Evolutionary conservation across 1,139 yeast species (phyloP), one percentile per base, ranked within the genome.

Genomic region (Nakaseomyces uthaithaninus): DNA sequence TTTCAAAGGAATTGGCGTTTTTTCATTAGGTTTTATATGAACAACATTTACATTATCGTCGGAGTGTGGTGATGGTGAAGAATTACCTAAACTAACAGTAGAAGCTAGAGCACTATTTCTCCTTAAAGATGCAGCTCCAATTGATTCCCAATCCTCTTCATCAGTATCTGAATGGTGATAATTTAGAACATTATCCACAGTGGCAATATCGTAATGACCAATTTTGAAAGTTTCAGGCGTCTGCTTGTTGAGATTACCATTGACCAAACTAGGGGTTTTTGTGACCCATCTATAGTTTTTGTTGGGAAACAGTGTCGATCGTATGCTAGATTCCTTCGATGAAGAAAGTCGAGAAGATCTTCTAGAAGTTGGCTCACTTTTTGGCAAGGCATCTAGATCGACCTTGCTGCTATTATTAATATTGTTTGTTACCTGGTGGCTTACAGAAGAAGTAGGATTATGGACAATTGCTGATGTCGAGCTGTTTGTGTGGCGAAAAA

Each of bases 71-170:
- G 37, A 28, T 36, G 40, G 39, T 33, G 38, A 30, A 34, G 30
- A 36, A 39, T 35, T 20, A 17, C 15, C 31, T 15, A 26, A 27
- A 10, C 28, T 27, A 15, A 43, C 40, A 24, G 42, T 15, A 9
- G 30, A 34, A 11, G 49, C 38, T 17, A 52, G 28, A n/a, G 41
- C 39, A 15, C 55, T 49, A 17, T 57, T 60, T 30, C 63, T 68
- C 37, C 81, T 62, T 40, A 80, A 60, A 35, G 71, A 64, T 36
- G 71, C 80, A 0, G 95, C 86, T 1, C 95, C 96, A 41, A 87
- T 80, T 0, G 86, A 67, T 47, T 79, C 84, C 97, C 97, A 87
- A 62, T 87, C 96, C 60, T 87, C 97, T 57, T 89, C 96, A 62
- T 87, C 97, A 0, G 95, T 85, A 53, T 84, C 80, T 11, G 65